Percentiles rank a stretch among this genome's conserved stretches.
phyloP scores from a whole-genome alignment of 306 rosid genomes.

The Cicer arietinum region DNA sequence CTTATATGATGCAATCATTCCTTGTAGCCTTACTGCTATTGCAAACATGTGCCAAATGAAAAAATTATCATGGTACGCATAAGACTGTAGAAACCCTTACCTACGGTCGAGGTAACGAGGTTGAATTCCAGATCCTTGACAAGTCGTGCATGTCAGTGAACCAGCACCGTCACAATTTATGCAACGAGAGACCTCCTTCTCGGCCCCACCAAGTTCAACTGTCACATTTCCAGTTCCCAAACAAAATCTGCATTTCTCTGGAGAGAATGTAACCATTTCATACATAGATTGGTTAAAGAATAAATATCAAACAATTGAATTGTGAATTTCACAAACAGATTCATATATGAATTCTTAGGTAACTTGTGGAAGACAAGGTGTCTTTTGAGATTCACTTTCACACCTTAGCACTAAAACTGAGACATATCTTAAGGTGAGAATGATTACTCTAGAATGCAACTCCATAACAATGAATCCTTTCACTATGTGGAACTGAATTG shows the following conservation, averaged over 20 bases:
- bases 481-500: conserved; percentile 7
- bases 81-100: conserved; percentile 50
- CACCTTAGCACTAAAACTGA: too few species aligned
- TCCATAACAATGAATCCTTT: neutral
- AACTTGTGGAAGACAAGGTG: too few species aligned
- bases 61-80: conserved; percentile 15
- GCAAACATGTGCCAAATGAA: neutral
- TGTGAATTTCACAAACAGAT: neutral
- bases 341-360: too few species aligned
- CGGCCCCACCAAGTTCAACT: conserved; percentile 83
- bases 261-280: conserved; percentile 33
- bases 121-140: conserved; percentile 97
- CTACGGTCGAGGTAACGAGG: conserved; percentile 99
- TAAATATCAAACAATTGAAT: neutral
- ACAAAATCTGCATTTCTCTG: conserved; percentile 97
- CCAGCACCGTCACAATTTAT: conserved; percentile 92
- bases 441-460: too few species aligned
- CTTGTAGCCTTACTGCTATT: neutral
- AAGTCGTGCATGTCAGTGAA: conserved; percentile 89
- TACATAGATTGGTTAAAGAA: neutral
- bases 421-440: too few species aligned
- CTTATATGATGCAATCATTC: conserved; percentile 2
- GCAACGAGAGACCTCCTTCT: conserved; percentile 83
- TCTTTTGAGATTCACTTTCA: neutral
- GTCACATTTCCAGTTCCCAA: conserved; percentile 72